Conservation (phyloP, 176 grass and related monocot species). For the Urochloa ruziziensis region DNA sequence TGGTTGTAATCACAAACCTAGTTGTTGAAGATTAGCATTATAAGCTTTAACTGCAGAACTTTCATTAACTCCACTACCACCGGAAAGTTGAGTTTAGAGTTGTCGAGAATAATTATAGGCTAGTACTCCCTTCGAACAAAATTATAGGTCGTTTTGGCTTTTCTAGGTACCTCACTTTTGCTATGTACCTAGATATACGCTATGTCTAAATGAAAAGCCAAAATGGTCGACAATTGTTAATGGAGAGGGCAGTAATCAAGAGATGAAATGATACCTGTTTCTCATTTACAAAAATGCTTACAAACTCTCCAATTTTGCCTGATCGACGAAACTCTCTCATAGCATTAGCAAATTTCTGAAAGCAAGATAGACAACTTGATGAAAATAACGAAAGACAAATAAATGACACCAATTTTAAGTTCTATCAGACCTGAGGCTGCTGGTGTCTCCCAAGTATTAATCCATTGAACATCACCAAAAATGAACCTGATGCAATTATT, state of each 20-base stretch:
- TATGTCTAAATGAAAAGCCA: too few species aligned
- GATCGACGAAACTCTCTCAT: slow-evolving; percentile 78
- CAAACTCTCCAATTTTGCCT: slow-evolving; percentile 79
- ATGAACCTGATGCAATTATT: slow-evolving; percentile 75
- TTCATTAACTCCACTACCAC: not conserved
- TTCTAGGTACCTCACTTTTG: too few species aligned
- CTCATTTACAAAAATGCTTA: slow-evolving; percentile 96
- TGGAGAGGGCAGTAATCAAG: slow-evolving; percentile 18
- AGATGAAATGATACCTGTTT: slow-evolving; percentile 62
- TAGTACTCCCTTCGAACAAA: not conserved
- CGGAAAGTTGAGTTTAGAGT: not conserved
- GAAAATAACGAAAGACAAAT: slow-evolving; percentile 24
- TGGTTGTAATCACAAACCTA: too few species aligned
- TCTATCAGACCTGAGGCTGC: slow-evolving; percentile 59
- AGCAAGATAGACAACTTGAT: slow-evolving; percentile 1
- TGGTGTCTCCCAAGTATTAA: slow-evolving; percentile 88
- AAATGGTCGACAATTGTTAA: too few species aligned
- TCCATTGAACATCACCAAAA: slow-evolving; percentile 96
- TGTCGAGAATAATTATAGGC: slow-evolving; percentile 2
- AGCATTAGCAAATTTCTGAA: slow-evolving; percentile 79
- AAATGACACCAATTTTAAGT: not conserved
- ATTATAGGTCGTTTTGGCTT: too few species aligned
- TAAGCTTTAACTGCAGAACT: not conserved
- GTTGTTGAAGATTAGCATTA: not conserved
- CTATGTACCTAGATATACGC: too few species aligned